Evolutionary conservation across 306 rosid genomes (phyloP).

Genomic region (Cucurbita ficifolia): DNA sequence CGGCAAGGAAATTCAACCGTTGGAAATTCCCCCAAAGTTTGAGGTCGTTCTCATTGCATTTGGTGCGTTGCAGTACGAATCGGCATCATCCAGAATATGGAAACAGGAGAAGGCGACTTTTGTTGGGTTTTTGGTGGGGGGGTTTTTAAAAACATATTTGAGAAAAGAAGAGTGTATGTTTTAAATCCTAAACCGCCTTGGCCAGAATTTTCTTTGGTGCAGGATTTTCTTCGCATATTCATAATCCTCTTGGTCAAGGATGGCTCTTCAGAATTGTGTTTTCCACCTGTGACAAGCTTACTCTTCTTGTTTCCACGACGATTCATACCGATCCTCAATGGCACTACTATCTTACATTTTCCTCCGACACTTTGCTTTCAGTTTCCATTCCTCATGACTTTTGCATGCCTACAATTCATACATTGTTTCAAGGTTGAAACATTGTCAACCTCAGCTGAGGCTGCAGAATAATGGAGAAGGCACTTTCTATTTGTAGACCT

Average conservation of each 20-base stretch:
- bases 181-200: conserved; percentile 70
- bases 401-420: conserved; percentile 67
- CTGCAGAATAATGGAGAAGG: conserved; percentile 70
- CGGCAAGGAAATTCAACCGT: conserved; percentile 15
- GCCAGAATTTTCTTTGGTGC: conserved; percentile 99
- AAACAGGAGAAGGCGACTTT: conserved; percentile 6
- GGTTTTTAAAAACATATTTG: conserved; percentile 34
- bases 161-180: conserved; percentile 34
- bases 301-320: conserved; percentile 59
- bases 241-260: conserved; percentile 70
- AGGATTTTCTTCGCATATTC: conserved; percentile 93
- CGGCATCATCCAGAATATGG: background rate
- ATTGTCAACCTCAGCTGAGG: conserved; percentile 77
- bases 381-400: conserved; percentile 61
- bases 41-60: background rate
- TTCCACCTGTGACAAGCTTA: conserved; percentile 57
- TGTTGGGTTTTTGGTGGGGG: conserved; percentile 68
- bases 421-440: conserved; percentile 58
- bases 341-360: conserved; percentile 57
- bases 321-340: conserved; percentile 60
- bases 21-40: background rate
- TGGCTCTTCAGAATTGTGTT: conserved; percentile 60
- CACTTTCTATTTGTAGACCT: conserved; percentile 71
- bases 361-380: conserved; percentile 66
- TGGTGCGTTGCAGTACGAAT: background rate